These are phyloP conservation scores for Triglochin maritima DNA, from an alignment of 106 monocot genomes.

Conservation along the genomic window DNA sequence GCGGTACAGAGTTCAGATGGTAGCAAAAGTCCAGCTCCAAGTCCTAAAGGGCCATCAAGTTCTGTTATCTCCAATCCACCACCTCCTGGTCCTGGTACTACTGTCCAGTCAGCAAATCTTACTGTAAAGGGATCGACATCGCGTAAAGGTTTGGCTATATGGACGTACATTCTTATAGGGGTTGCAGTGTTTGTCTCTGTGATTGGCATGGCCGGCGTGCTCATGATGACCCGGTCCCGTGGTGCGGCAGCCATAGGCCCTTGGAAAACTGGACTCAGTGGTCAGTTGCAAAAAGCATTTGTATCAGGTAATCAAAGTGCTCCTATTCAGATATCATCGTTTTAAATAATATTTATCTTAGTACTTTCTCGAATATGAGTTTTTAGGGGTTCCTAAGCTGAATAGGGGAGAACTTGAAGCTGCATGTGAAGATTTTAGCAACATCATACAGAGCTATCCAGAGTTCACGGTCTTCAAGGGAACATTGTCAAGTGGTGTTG, in stretches of 20 bases:
- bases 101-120: constrained; percentile 1
- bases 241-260: constrained; percentile 25
- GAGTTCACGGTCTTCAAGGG: constrained; percentile 67
- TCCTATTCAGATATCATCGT: neutral
- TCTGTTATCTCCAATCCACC: neutral
- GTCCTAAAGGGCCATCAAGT: neutral
- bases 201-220: constrained; percentile 8
- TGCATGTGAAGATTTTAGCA: constrained; percentile 91
- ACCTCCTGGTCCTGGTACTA: neutral
- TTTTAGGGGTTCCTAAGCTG: constrained; percentile 66
- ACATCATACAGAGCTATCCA: constrained; percentile 40
- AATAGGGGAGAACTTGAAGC: constrained; percentile 53
- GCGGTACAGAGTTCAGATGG: constrained; percentile 24
- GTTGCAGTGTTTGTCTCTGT: constrained; percentile 20
- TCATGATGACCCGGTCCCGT: constrained; percentile 20
- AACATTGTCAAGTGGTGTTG: constrained; percentile 75
- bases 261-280: constrained; percentile 73
- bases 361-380: neutral
- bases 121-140: neutral
- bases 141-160: constrained; percentile 12
- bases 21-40: neutral
- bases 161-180: constrained; percentile 28
- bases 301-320: constrained; percentile 34
- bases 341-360: neutral
- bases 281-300: constrained; percentile 65